These are phyloP conservation scores for Sporopachydermia quercuum DNA, from an alignment of 805 yeast genomes.

Conservation along the genomic window DNA sequence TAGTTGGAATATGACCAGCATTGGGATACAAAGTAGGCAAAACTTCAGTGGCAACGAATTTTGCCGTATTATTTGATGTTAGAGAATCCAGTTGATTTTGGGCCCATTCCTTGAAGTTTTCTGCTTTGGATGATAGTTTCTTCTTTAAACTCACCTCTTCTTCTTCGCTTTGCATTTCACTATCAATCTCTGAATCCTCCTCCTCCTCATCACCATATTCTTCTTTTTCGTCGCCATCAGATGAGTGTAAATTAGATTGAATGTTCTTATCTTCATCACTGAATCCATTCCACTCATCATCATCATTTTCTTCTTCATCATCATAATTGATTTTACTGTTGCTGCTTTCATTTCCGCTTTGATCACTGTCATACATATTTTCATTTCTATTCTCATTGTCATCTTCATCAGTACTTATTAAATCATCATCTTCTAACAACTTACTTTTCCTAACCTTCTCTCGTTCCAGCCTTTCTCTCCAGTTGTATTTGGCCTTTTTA, in stretches of 20 bases:
- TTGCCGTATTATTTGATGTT: slow-evolving; percentile 43
- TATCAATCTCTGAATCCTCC: slow-evolving; percentile 19
- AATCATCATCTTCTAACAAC: slow-evolving; percentile 38
- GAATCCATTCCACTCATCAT: slow-evolving; percentile 4
- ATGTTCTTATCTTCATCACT: slow-evolving; percentile 16
- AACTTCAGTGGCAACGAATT: slow-evolving; percentile 28
- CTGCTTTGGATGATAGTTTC: slow-evolving; percentile 34
- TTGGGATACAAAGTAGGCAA: slow-evolving; percentile 29
- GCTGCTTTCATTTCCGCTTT: slow-evolving; percentile 8
- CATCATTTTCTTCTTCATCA: slow-evolving; percentile 4
- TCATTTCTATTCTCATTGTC: slow-evolving; percentile 8
- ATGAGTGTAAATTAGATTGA: slow-evolving; percentile 10
- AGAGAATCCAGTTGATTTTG: slow-evolving; percentile 49
- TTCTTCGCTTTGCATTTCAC: slow-evolving; percentile 5
- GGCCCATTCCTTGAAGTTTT: slow-evolving; percentile 81
- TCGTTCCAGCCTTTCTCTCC: slow-evolving; percentile 46
- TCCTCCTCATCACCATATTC: slow-evolving; percentile 18
- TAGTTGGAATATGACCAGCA: slow-evolving; percentile 36
- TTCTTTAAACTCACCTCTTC: slow-evolving; percentile 20
- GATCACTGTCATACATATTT: slow-evolving; percentile 4
- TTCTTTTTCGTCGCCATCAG: slow-evolving; percentile 6
- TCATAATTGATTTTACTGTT: slow-evolving; percentile 9
- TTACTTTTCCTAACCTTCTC: slow-evolving; percentile 27
- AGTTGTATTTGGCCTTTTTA: slow-evolving; percentile 46
- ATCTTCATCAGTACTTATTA: slow-evolving; percentile 16